Evolutionary conservation across 768 basidiomycete genomes (phyloP), one percentile per base, ranked within the genome.

Genomic region (Boletus reticuloceps): DNA sequence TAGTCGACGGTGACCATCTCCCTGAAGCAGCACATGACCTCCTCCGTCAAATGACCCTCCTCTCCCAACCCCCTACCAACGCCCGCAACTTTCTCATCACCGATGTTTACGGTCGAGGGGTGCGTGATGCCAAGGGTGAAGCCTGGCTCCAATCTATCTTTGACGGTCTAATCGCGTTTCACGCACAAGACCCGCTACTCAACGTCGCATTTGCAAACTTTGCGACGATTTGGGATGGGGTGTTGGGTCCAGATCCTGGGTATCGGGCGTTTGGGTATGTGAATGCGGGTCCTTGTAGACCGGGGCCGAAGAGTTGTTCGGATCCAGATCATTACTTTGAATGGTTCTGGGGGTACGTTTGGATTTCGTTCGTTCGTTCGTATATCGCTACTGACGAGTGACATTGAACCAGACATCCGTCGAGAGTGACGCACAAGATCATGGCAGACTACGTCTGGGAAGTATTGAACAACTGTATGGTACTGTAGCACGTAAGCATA

Each of bases 321-420:
- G 77, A 80, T 49, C 75, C 77, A 4, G 77, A 78, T 36, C 79
- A 78, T 59, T 73, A 74, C 46, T 83, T 82, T 55, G 81, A 82
- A 59, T 82, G 80, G 77, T 77, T 82, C 22, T 66, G 68, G 38
- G 74, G 76, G 81, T 82, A 53, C 46, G 77, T 65, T 29, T 3
- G 5, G 3, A 25, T n/a, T 50, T 47, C 14, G 2, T n/a, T 32
- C 20, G 1, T 11, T 34, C 8, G 2, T 29, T 36, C 29, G 2
- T 46, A 4, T 6, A 10, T 29, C 20, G 11, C 38, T 37, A 19
- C 17, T 12, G 12, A 50, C 48, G 10, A 2, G 13, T 51, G 16
- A 20, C 6, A 4, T 31, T 16, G 6, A 44, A 38, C 43, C 54
- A 80, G 81, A 6, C 79, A 82, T 56, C 82, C 81, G 4, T 79